Base-by-base conservation (phyloP, 805 yeast species). In the Candida vaughaniae region DNA sequence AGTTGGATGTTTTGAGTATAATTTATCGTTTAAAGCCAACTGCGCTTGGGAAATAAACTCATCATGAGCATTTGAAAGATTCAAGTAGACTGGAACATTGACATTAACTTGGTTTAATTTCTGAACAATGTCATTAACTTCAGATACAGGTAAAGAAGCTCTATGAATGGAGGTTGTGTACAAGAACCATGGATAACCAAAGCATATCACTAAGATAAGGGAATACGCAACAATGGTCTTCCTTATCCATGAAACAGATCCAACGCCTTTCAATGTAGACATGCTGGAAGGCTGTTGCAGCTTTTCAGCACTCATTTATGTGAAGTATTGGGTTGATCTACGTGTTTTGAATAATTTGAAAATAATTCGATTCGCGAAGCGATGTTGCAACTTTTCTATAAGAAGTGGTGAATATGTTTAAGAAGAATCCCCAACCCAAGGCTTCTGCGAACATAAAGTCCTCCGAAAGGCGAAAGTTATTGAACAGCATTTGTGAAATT, bases 361-460 rank as follows among this genome's bases (percentile, higher is more conserved):
- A 28, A 28, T n/a, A n/a, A 12, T 15, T 28, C 18, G 12, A 25
- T 12, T 22, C 11, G 25, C 25, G 25, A 22, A 22, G 7, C 7
- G 25, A 22, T 7, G 28, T 25, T 25, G 28, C 28, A 25, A 25
- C 6, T n/a, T n/a, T n/a, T n/a, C n/a, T n/a, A n/a, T 15, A 15
- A 25, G 12, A 15, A 7, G 7, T 25, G 16, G 14, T n/a, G 12
- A 31, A 31, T 15, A 78, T 78, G 83, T 78, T 78, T 49, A 68
- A 72, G 47, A 78, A 77, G 43, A 68, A 69, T 30, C 73, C 79
- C 11, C 66, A 74, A 52, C 66, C 82, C 39, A 90, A 89, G 61
- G 80, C 95, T 3, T 67, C 79, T 35, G 75, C 95, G 15, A 86
- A 87, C 49, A 69, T 93, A 41, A 89, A 88, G 59, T 77, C 86